Base-by-base conservation (phyloP, 306 rosid genomes). In the Pueraria montana region DNA sequence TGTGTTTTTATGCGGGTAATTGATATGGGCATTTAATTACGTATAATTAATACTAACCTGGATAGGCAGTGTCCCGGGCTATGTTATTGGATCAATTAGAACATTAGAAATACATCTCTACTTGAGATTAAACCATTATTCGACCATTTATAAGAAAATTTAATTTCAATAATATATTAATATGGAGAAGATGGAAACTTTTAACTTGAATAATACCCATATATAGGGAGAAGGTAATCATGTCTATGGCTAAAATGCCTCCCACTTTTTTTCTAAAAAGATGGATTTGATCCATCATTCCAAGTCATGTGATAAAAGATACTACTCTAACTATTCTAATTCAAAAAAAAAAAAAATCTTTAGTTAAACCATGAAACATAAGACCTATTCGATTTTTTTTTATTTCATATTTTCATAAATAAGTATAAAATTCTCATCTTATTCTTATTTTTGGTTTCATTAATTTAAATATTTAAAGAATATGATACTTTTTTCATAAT, bases 211-310 rank as follows among this genome's bases (percentile, higher is more conserved):
- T 14, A 14, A 49, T 52, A 17, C 58, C 58, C 7, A 52, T 52
- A n/a, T 52, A 6, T 0, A 50, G 21, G 21, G 56, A 50, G 4
- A 50, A 5, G 20, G 56, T 52, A 5, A 34, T 49, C 56, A n/a
- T n/a, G 59, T n/a, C 59, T n/a, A 52, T 50, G 59, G n/a, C 59
- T 17, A 52, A 52, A 52, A 52, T n/a, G 59, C 59, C 11, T 52
- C 21, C 2, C 59, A n/a, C 59, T 52, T 52, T 52, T 52, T 52
- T n/a, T n/a, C 21, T 17, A 14, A 4, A 52, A 17, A n/a, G 23
- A 17, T 52, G 59, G 43, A 38, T 38, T 38, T 7, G 59, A 52
- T 52, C 24, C 58, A 50, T 50, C 9, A 17, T 50, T 50, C 3
- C 58, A 50, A 50, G 8, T 16, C 58, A 50, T 50, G 58, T 50